phyloP scores from a whole-genome alignment of 225 moss, liverwort and hornwort genomes.

The Pleurozium schreberi region DNA sequence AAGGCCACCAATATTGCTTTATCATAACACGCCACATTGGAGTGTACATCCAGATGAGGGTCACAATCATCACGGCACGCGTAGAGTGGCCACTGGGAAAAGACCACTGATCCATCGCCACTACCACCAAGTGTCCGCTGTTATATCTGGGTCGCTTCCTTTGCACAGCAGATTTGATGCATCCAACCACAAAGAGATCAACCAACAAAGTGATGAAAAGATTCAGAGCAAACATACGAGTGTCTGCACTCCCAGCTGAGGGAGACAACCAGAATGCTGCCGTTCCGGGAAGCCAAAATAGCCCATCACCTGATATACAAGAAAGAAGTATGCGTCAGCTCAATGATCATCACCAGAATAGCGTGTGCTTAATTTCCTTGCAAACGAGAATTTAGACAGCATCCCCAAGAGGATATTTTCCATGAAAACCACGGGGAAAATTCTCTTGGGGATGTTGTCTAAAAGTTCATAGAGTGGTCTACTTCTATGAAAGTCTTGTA shows the following conservation, averaged over 20 bases:
- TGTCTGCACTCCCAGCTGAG: constrained; percentile 15
- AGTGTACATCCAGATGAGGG: constrained; percentile 40
- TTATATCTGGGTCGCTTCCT: constrained; percentile 55
- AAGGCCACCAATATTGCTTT: constrained; percentile 1
- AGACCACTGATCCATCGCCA: constrained; percentile 55
- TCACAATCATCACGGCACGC: constrained; percentile 40
- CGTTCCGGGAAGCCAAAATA: constrained; percentile 47
- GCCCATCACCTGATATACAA: constrained; percentile 22
- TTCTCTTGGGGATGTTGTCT: neutral
- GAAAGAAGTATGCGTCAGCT: neutral
- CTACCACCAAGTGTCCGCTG: constrained; percentile 30
- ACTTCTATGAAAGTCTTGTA: neutral
- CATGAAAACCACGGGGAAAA: neutral
- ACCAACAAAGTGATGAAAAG: constrained; percentile 53
- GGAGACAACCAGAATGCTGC: constrained; percentile 57
- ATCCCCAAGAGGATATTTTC: neutral
- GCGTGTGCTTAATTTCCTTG: neutral
- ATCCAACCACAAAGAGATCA: constrained; percentile 47
- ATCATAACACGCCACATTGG: constrained; percentile 28
- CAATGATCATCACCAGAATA: neutral
- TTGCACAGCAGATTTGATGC: constrained; percentile 28
- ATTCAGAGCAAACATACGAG: constrained; percentile 52
- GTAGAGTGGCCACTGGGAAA: constrained; percentile 69
- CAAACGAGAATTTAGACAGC: neutral
- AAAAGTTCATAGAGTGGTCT: neutral